A percentile compares a stretch with the other conserved stretches of the same genome.
phyloP scores from a whole-genome alignment of 371 early-diverging fungal genomes.

The Dentiscutata heterogama region DNA sequence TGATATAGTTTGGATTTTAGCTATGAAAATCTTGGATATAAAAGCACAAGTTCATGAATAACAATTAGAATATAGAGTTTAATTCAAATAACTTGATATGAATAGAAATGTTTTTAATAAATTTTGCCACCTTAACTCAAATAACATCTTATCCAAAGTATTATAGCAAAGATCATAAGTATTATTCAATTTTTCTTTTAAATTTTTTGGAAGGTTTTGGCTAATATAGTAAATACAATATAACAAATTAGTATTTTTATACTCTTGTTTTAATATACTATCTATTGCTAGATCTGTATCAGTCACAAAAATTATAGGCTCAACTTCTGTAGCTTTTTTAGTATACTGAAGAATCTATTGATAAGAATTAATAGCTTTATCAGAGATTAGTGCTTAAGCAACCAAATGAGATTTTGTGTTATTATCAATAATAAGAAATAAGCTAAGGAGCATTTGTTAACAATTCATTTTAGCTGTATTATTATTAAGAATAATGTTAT shows the following conservation, averaged over 20 bases:
- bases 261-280: not conserved
- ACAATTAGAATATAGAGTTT: constrained; percentile 27
- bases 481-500: no score
- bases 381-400: no score
- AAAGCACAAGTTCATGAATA: constrained; percentile 1
- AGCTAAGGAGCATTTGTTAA: constrained; percentile 46
- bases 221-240: constrained; percentile 7
- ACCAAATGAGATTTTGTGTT: not conserved
- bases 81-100: not conserved
- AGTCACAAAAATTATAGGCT: constrained; percentile 12
- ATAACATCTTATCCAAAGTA: no score
- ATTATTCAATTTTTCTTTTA: not conserved
- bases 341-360: constrained; percentile 39
- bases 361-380: constrained; percentile 46
- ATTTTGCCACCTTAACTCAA: not conserved
- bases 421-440: no score
- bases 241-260: not conserved
- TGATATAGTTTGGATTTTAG: constrained; percentile 16
- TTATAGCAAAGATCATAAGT: not conserved
- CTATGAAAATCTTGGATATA: constrained; percentile 23
- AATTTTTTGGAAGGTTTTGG: not conserved
- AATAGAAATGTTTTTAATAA: constrained; percentile 15
- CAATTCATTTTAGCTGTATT: constrained; percentile 35
- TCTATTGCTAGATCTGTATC: no score
- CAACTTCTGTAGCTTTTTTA: constrained; percentile 4